A percentile compares a stretch with the other conserved stretches of the same genome.
phyloP scores from a whole-genome alignment of 495 filamentous ascomycete species.

The Astrothelium subdiscretum region DNA sequence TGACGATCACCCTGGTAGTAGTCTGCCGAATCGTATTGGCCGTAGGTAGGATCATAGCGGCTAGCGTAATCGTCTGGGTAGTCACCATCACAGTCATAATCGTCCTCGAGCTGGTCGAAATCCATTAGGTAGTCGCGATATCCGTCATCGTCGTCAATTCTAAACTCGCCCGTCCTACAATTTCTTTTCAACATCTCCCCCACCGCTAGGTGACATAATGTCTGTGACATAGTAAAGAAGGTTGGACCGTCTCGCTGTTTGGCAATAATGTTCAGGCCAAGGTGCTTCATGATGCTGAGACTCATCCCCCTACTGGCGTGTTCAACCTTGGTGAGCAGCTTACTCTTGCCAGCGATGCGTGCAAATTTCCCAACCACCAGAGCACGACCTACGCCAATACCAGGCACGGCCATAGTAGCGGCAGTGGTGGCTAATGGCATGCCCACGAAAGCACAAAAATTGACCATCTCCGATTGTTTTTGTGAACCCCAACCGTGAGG shows the following conservation, averaged over 20 bases:
- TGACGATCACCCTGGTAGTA: too few species aligned
- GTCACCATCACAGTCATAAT: background rate
- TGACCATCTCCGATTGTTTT: background rate
- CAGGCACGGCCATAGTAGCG: background rate
- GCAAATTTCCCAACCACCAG: background rate
- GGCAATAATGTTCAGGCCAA: background rate
- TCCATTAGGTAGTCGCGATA: background rate
- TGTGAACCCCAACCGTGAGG: background rate
- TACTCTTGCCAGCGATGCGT: background rate
- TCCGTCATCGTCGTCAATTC: background rate
- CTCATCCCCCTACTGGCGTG: background rate
- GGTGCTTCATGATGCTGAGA: background rate
- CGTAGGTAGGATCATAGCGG: background rate
- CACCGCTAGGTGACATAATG: background rate
- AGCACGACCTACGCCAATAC: background rate
- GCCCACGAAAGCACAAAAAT: background rate
- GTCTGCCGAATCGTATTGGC: background rate
- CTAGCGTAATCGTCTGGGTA: background rate
- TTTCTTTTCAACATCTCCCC: background rate
- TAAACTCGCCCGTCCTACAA: background rate
- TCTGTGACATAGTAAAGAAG: background rate
- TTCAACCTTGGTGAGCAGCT: background rate
- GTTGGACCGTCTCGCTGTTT: background rate
- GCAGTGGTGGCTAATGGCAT: background rate
- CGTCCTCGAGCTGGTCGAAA: background rate